These are phyloP conservation scores for Margaritispora aquatica DNA, from an alignment of 495 filamentous ascomycete genomes.

Conservation along the genomic window DNA sequence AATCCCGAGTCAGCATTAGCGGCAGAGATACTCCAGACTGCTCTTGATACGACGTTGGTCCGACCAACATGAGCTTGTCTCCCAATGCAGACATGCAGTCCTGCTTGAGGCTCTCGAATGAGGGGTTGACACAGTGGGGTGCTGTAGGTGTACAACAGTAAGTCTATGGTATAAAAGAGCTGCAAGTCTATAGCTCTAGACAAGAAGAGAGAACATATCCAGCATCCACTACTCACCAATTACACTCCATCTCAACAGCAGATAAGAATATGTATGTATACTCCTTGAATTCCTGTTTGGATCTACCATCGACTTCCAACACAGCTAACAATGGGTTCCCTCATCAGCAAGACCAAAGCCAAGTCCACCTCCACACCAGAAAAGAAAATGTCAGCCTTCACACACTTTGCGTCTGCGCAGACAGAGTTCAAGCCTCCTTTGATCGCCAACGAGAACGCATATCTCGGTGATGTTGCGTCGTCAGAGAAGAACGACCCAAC, in stretches of 20 bases:
- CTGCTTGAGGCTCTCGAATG: neutral
- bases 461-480: slow-evolving; percentile 57
- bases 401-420: slow-evolving; percentile 54
- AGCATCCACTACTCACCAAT: slow-evolving; percentile 1
- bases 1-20: neutral
- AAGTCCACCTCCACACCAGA: slow-evolving; percentile 17
- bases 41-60: neutral
- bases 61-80: neutral
- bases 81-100: neutral
- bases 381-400: slow-evolving; percentile 31
- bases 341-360: slow-evolving; percentile 30
- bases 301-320: neutral
- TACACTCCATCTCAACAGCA: neutral
- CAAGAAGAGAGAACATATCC: slow-evolving; percentile 13
- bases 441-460: slow-evolving; percentile 72
- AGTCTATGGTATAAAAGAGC: neutral
- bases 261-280: neutral
- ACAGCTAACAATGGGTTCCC: slow-evolving; percentile 27
- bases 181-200: neutral
- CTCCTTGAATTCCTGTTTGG: neutral
- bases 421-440: slow-evolving; percentile 61
- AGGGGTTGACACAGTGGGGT: neutral
- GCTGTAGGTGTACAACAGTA: neutral
- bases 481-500: slow-evolving; percentile 48
- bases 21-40: neutral